Evolutionary conservation across 371 early-diverging fungal species (phyloP).

Genomic region (Cokeromyces recurvatus): DNA sequence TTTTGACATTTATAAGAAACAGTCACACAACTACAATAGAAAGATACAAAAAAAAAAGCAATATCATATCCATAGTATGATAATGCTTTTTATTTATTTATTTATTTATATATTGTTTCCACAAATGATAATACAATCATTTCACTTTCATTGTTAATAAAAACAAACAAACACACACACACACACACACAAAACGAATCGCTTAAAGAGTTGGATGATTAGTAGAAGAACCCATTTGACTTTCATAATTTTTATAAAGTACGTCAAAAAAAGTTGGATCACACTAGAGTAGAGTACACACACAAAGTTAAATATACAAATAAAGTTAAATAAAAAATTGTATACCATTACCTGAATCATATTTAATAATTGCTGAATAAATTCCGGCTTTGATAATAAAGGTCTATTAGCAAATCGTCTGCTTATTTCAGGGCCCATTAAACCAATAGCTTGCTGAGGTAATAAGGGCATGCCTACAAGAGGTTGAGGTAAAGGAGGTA

Average conservation of each 20-base stretch:
- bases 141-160: no score
- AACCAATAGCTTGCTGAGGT: conserved; percentile 21
- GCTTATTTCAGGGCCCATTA: conserved; percentile 24
- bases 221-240: conserved; percentile 5
- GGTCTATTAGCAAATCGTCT: conserved; percentile 21
- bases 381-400: conserved; percentile 40
- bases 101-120: no score
- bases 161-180: no score
- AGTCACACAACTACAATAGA: no score
- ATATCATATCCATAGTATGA: no score
- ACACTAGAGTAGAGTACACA: conserved; percentile 9
- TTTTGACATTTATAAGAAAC: no score
- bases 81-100: no score
- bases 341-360: conserved; percentile 35
- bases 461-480: conserved; percentile 19
- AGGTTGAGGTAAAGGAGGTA: conserved; percentile 13
- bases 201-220: conserved; percentile 1
- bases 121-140: no score
- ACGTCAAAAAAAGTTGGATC: conserved; percentile 29
- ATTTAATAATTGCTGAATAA: conserved; percentile 44
- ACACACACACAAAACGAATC: no score
- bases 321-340: no score
- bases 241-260: conserved; percentile 27
- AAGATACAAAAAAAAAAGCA: no score
- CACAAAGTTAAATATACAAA: background rate